These are phyloP conservation scores for Jackrogersella minutella DNA, from an alignment of 495 filamentous ascomycete species.

Conservation along the genomic window DNA sequence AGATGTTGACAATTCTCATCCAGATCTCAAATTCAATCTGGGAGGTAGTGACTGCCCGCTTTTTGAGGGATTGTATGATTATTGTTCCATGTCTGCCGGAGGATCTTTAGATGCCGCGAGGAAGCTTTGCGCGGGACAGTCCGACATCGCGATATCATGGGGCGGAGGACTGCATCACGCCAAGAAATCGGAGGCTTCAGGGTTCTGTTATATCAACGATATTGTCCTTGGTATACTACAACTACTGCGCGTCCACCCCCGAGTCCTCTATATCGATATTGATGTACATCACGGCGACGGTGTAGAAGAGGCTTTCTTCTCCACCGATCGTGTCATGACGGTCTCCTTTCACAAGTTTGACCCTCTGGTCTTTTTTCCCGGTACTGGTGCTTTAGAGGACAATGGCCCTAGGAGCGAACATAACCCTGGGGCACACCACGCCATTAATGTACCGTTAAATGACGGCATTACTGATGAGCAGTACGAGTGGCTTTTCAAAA, in stretches of 20 bases:
- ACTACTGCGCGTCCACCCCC: constrained; percentile 83
- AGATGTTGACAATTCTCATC: constrained; percentile 57
- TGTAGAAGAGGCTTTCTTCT: constrained; percentile 96
- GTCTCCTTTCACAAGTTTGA: constrained; percentile 97
- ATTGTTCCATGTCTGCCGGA: constrained; percentile 92
- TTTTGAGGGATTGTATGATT: constrained; percentile 94
- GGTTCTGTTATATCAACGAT: constrained; percentile 99
- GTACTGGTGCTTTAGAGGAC: constrained; percentile 91
- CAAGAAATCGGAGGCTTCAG: constrained; percentile 90
- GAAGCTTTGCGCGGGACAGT: constrained; percentile 83
- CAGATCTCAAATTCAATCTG: constrained; percentile 76
- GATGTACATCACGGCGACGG: constrained; percentile 98
- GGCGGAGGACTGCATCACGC: constrained; percentile 98
- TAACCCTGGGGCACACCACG: constrained; percentile 89
- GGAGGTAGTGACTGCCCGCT: constrained; percentile 92
- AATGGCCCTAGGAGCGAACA: constrained; percentile 86
- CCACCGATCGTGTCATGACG: constrained; percentile 94
- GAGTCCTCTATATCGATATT: constrained; percentile 97
- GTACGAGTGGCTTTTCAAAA: constrained; percentile 84
- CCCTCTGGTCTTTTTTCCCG: constrained; percentile 90
- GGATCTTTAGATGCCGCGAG: constrained; percentile 90
- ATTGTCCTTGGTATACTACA: constrained; percentile 96
- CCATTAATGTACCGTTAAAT: constrained; percentile 93
- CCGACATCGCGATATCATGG: constrained; percentile 98
- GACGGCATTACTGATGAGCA: constrained; percentile 96